phyloP scores from a whole-genome alignment of 164 flowering plant genomes.

The Buxus sempervirens region DNA sequence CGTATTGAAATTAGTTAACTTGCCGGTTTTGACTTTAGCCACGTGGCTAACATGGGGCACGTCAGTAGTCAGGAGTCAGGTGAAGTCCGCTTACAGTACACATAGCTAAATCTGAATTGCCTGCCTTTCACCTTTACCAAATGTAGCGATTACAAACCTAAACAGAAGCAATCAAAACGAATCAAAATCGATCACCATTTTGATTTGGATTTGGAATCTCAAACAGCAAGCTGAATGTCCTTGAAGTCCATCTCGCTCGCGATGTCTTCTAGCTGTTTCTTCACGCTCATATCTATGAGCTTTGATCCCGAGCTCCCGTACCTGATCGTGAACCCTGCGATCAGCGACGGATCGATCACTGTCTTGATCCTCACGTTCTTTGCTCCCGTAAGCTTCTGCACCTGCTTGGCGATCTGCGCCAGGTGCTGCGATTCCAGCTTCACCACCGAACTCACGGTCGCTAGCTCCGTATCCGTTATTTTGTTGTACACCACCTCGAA shows the following conservation, averaged over 20 bases:
- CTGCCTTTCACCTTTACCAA: no score
- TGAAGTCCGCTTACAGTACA: no score
- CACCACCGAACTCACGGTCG: slow-evolving; percentile 51
- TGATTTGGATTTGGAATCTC: neutral
- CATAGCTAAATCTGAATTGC: no score
- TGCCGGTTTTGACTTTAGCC: no score
- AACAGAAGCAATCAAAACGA: neutral
- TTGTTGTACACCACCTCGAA: slow-evolving; percentile 66
- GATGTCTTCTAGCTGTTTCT: slow-evolving; percentile 85
- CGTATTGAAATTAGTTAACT: no score
- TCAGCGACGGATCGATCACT: slow-evolving; percentile 63
- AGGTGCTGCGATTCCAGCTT: slow-evolving; percentile 45
- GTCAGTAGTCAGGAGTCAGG: no score
- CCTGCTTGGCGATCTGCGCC: slow-evolving; percentile 86
- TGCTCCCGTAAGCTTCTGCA: slow-evolving; percentile 75
- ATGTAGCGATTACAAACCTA: no score
- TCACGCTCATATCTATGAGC: slow-evolving; percentile 90
- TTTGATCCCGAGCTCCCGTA: slow-evolving; percentile 76
- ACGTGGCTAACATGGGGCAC: no score
- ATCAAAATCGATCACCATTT: neutral
- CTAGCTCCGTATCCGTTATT: slow-evolving; percentile 73
- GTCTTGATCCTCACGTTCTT: slow-evolving; percentile 92
- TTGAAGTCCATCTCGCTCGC: slow-evolving; percentile 66
- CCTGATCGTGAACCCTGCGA: slow-evolving; percentile 88
- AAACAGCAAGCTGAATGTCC: slow-evolving; percentile 42